Evolutionary conservation across 345 rosid species (phyloP), one percentile per base, ranked within the genome.

Genomic region (Corchorus olitorius): DNA sequence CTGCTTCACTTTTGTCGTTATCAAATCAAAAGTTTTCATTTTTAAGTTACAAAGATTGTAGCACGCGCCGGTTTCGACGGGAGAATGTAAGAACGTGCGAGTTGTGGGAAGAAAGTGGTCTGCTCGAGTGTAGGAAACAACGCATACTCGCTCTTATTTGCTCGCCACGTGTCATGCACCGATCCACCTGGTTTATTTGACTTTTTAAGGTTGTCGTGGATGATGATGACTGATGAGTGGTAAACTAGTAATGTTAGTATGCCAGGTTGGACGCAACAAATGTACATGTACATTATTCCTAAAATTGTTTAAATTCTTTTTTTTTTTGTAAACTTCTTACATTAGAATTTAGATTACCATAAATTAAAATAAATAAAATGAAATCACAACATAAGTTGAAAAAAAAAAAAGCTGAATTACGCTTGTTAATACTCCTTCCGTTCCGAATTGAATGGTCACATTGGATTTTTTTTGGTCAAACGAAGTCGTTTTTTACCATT

Each of bases 11-110:
- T 17, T 66, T 56, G 17, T 19, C 52, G 35, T 5, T 14, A 11
- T 66, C 35, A 66, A 66, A 11, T 66, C 35, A 66, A 66, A 43
- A 9, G 14, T 46, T 46, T 3, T 27, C 5, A 45, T 7, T 45
- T 5, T 8, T 45, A 45, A 4, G 8, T 27, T 61, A 8, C 43
- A 41, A 43, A 19, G 15, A 33, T 14, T 33, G 4, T 0, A 13
- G 17, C 72, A 49, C 58, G 58, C 73, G 43, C 73, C 58, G 22
- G 20, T 8, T 59, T 45, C 2, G 22, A 45, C 39, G 65, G 54
- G 54, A 15, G 16, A 41, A 9, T 27, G 54, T 58, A 1, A 60
- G 60, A 70, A 73, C 76, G 76, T 73, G 76, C 7, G 17, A 59
- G 22, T 41, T 35, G 63, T 71, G 17, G 16, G 20, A 61, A 53